Base-by-base conservation (phyloP, 495 filamentous ascomycete genomes). In the Aspergillus saccharolyticus region DNA sequence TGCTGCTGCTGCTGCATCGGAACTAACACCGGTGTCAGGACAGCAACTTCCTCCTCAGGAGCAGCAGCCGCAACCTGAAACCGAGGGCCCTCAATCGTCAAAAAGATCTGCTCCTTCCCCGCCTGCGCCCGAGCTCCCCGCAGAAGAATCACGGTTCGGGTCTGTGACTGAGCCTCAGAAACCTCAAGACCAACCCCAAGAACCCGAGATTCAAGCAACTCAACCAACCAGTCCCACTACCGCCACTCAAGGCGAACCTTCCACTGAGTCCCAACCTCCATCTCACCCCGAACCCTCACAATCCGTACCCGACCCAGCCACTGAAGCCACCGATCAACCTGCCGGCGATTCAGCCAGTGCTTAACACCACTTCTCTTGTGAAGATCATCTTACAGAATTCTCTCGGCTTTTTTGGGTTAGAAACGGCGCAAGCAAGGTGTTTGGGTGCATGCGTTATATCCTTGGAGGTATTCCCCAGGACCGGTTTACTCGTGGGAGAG, bases 61-160 rank as follows among this genome's bases (percentile, higher is more conserved):
- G 25, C 42, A 10, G 28, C 21, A 16, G 6, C 20, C 33, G 28
- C 53, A 57, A 42, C 33, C 55, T 52, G 54, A 50, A 20, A 22
- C 58, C 1, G 49, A 47, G 15, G 28, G 16, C 42, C 15, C 46
- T 15, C 21, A 50, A 33, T n/a, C 25, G 20, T 14, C 42, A 16
- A 44, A 53, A 21, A 25, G 18, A 44, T 18, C 25, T 16, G 42
- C 44, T 16, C 44, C 54, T 42, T 12, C 54, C 17, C 43, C 22
- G 56, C 25, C 43, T 47, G 54, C 45, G 44, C 42, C 50, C 15
- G 50, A 47, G 25, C 44, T 28, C 39, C n/a, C 18, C 19, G 42
- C 54, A 42, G 14, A 44, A 44, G 50, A 57, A 50, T 9, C 59
- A 3, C 39, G 44, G 52, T 39, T 25, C n/a, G 39, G 53, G 43